phyloP scores from a whole-genome alignment of 495 filamentous ascomycete genomes.

The Wilcoxina mikolae region DNA sequence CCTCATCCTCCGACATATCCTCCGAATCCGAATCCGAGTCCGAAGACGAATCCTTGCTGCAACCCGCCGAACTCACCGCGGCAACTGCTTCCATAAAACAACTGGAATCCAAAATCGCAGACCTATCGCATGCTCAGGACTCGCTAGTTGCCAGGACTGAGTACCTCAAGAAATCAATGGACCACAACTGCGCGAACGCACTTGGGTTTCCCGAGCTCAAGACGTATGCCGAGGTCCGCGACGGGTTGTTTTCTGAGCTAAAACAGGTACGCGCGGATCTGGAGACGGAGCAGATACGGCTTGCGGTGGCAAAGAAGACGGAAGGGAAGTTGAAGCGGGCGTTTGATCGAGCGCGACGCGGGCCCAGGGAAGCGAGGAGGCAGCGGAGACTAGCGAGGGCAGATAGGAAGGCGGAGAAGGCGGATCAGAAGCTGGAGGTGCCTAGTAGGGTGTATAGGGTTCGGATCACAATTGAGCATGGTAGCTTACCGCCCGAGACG shows the following conservation, averaged over 20 bases:
- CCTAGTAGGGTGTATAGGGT: constrained; percentile 44
- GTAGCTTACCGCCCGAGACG: not conserved
- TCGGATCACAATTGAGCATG: constrained; percentile 40
- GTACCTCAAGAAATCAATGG: constrained; percentile 9
- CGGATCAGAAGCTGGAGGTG: constrained; percentile 39
- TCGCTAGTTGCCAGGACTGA: constrained; percentile 19
- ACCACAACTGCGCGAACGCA: not conserved
- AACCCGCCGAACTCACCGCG: constrained; percentile 17
- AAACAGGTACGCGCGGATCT: not conserved
- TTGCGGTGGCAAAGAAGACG: constrained; percentile 21
- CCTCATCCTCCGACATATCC: constrained; percentile 40
- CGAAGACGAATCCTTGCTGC: constrained; percentile 22
- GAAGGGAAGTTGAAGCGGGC: not conserved
- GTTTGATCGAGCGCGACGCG: constrained; percentile 4
- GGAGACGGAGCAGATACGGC: constrained; percentile 30
- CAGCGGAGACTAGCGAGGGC: constrained; percentile 23
- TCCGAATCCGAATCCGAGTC: constrained; percentile 32
- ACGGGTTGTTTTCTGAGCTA: not conserved
- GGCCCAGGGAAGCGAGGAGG: constrained; percentile 28
- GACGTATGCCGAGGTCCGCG: not conserved
- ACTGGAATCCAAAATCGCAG: constrained; percentile 22
- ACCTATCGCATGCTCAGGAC: constrained; percentile 30
- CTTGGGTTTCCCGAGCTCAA: not conserved
- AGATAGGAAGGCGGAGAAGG: constrained; percentile 35
- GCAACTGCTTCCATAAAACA: constrained; percentile 15